Conservation (phyloP, 192 early-diverging fungal genomes). For the Coemansia sp. region DNA sequence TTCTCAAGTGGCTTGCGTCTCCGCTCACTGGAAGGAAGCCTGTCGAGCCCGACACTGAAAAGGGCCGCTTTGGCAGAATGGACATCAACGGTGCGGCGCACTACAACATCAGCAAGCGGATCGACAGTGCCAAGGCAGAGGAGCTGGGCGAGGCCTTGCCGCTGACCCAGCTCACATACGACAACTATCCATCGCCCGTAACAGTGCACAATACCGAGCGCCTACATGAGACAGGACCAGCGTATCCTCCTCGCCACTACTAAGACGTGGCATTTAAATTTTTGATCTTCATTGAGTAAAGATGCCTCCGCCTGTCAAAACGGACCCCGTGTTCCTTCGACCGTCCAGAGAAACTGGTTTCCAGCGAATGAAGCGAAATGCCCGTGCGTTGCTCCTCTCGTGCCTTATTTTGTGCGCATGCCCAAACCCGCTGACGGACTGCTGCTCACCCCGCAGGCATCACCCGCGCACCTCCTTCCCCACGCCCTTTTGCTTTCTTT, state of each 20-base stretch:
- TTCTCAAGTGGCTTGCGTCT: constrained; percentile 39
- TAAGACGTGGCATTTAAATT: not conserved
- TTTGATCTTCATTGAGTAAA: not conserved
- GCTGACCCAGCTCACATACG: constrained; percentile 25
- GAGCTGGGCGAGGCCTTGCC: constrained; percentile 40
- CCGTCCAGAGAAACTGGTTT: not conserved
- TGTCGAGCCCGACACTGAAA: constrained; percentile 45
- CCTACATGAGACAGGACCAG: not conserved
- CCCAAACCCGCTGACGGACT: not conserved
- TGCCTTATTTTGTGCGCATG: not conserved
- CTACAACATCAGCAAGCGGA: constrained; percentile 40
- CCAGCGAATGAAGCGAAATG: not conserved
- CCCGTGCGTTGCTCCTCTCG: not conserved
- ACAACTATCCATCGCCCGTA: constrained; percentile 12
- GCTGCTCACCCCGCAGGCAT: not conserved
- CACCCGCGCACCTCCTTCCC: not conserved
- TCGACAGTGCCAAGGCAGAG: constrained; percentile 18
- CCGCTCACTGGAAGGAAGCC: constrained; percentile 33
- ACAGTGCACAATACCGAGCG: constrained; percentile 2
- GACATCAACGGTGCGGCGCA: constrained; percentile 53
- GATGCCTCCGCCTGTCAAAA: not conserved
- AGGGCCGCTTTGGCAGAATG: constrained; percentile 54
- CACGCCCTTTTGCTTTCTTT: not conserved
- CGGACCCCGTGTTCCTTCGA: not conserved
- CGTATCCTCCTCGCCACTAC: not conserved